phyloP scores from a whole-genome alignment of 441 rosid genomes.

The Jatropha multifida region DNA sequence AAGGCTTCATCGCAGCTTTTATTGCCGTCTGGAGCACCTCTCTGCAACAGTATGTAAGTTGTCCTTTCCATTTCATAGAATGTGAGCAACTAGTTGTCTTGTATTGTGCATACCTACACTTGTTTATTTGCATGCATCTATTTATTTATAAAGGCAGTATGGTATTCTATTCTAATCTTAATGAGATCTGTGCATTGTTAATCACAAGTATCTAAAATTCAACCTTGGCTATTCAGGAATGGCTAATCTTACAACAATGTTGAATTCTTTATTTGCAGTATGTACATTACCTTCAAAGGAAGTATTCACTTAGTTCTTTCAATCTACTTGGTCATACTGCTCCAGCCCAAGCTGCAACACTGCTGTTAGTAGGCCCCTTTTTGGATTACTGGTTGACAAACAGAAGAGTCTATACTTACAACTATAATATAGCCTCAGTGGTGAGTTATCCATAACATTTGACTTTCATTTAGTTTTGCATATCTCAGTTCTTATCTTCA shows the following conservation, averaged over 20 bases:
- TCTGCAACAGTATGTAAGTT: conserved; percentile 86
- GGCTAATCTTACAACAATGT: conserved; percentile 17
- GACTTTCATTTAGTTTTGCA: not conserved
- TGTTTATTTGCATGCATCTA: not conserved
- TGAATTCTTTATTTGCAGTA: conserved; percentile 5
- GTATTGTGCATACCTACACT: not conserved
- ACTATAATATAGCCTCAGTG: conserved; percentile 50
- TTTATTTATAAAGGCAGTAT: not conserved
- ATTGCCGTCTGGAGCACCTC: conserved; percentile 95
- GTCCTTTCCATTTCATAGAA: not conserved
- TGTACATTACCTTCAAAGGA: conserved; percentile 8
- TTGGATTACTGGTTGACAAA: conserved; percentile 8
- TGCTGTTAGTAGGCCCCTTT: conserved; percentile 4
- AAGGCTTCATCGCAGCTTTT: conserved; percentile 77
- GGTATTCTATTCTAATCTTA: not conserved
- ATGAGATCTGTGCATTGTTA: not conserved
- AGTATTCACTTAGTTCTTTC: conserved; percentile 4
- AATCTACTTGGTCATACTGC: conserved; percentile 5
- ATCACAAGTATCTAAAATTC: not conserved
- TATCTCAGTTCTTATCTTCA: not conserved
- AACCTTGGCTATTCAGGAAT: not conserved
- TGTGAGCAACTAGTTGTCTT: not conserved
- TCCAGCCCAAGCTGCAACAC: conserved; percentile 2
- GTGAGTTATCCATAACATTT: conserved; percentile 39
- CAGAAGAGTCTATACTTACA: conserved; percentile 13